These are phyloP conservation scores for Hygrocybe coccinea DNA, from an alignment of 768 basidiomycete species.

Conservation along the genomic window DNA sequence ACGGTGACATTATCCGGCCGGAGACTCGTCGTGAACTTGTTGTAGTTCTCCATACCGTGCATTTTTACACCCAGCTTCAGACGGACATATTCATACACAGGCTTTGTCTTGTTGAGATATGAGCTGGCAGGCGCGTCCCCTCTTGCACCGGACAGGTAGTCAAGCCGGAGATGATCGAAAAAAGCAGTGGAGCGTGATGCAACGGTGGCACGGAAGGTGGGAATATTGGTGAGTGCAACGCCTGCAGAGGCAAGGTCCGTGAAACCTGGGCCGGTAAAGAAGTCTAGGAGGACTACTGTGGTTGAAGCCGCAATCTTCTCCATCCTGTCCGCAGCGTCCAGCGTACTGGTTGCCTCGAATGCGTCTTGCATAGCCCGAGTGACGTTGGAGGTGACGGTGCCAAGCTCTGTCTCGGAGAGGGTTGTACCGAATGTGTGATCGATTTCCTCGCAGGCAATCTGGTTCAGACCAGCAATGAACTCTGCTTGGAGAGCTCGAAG, in stretches of 20 bases:
- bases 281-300: slow-evolving; percentile 60
- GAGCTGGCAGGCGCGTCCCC: slow-evolving; percentile 64
- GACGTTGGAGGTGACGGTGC: slow-evolving; percentile 34
- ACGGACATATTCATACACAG: slow-evolving; percentile 76
- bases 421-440: slow-evolving; percentile 39
- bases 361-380: slow-evolving; percentile 43
- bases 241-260: slow-evolving; percentile 26
- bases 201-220: slow-evolving; percentile 51
- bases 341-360: slow-evolving; percentile 61
- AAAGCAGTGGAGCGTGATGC: slow-evolving; percentile 43
- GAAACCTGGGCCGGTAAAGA: slow-evolving; percentile 40
- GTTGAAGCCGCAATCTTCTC: slow-evolving; percentile 59
- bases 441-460: slow-evolving; percentile 50
- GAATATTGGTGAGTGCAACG: slow-evolving; percentile 37
- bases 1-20: slow-evolving; percentile 63
- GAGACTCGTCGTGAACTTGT: slow-evolving; percentile 55
- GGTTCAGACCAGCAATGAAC: slow-evolving; percentile 47
- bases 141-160: slow-evolving; percentile 54
- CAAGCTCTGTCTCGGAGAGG: slow-evolving; percentile 34
- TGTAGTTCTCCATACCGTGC: slow-evolving; percentile 73
- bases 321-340: slow-evolving; percentile 72
- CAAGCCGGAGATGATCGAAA: slow-evolving; percentile 45
- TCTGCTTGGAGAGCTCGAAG: slow-evolving; percentile 70
- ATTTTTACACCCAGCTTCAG: slow-evolving; percentile 67
- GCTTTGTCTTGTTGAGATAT: slow-evolving; percentile 62